A percentile compares a stretch with the other conserved stretches of the same genome.
Evolutionary conservation across 129 eudicot genomes (phyloP).

Genomic region (Tagetes erecta): DNA sequence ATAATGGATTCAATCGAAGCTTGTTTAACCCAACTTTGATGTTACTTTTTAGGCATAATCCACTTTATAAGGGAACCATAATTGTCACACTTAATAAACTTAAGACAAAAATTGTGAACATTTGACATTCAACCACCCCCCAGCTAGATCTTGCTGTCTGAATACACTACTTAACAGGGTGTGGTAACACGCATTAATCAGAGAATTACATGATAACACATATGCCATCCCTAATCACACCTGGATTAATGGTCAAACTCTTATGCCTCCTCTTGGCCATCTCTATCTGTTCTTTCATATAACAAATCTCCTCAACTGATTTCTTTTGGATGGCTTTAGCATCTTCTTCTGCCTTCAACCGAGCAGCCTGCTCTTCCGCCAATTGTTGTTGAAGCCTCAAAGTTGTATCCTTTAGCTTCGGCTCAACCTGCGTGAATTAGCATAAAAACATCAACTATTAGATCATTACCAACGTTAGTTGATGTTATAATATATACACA

Average conservation of each 20-base stretch:
- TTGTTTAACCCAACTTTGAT: too few relatives aligned
- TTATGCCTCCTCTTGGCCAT: not conserved
- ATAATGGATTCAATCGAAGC: too few relatives aligned
- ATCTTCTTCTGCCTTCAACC: slow-evolving; percentile 46
- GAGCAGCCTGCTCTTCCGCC: slow-evolving; percentile 62
- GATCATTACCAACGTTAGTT: not conserved
- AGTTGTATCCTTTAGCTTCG: slow-evolving; percentile 53
- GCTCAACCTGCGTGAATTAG: slow-evolving; percentile 50
- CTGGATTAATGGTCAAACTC: not conserved
- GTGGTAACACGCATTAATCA: not conserved
- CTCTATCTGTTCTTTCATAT: slow-evolving; percentile 1
- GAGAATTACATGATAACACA: not conserved
- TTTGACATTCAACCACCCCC: not conserved
- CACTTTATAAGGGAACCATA: too few relatives aligned
- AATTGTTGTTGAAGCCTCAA: slow-evolving; percentile 49
- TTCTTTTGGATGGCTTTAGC: slow-evolving; percentile 47
- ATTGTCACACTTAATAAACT: not conserved
- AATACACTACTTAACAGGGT: not conserved
- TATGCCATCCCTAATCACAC: not conserved
- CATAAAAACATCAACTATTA: not conserved
- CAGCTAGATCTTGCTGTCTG: not conserved
- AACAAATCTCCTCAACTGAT: not conserved
- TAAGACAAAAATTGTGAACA: not conserved
- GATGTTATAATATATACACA: not conserved
- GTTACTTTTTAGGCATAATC: too few relatives aligned